These are phyloP conservation scores for Myxozyma mucilagina DNA, from an alignment of 805 yeast species.

Conservation along the genomic window DNA sequence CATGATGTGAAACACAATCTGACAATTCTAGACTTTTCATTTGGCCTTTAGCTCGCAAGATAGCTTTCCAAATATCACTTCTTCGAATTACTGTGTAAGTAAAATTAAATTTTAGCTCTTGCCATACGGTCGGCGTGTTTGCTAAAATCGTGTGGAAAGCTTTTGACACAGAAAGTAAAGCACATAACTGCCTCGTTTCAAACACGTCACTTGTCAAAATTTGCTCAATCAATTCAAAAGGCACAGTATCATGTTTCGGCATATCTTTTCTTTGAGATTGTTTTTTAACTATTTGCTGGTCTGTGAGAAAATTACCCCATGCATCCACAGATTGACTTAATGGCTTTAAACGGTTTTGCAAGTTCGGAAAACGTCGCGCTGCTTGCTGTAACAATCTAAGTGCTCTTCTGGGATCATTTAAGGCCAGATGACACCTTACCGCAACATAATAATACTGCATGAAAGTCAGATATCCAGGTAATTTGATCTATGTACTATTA, in stretches of 20 bases:
- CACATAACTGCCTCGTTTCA: not conserved
- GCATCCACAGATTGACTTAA: not conserved
- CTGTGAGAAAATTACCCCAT: not conserved
- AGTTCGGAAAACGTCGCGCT: not conserved
- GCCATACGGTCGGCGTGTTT: not conserved
- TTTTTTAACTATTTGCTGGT: not conserved
- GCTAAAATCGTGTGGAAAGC: not conserved
- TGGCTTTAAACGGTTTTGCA: not conserved
- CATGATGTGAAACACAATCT: not conserved
- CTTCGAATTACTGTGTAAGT: not conserved
- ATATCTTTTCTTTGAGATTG: not conserved
- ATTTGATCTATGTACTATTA: not conserved
- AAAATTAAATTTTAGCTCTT: not conserved
- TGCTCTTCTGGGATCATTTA: not conserved
- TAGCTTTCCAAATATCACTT: slow-evolving; percentile 4
- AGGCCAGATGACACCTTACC: not conserved
- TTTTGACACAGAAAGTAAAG: not conserved
- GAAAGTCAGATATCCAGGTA: not conserved
- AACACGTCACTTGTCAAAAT: not conserved
- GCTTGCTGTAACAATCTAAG: not conserved
- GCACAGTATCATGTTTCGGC: not conserved
- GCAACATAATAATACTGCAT: not conserved
- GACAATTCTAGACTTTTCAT: not conserved
- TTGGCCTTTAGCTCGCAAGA: not conserved
- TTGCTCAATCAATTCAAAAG: not conserved